Conservation (phyloP, 2,329 filamentous ascomycete genomes). For the Monosporascus sp. region DNA sequence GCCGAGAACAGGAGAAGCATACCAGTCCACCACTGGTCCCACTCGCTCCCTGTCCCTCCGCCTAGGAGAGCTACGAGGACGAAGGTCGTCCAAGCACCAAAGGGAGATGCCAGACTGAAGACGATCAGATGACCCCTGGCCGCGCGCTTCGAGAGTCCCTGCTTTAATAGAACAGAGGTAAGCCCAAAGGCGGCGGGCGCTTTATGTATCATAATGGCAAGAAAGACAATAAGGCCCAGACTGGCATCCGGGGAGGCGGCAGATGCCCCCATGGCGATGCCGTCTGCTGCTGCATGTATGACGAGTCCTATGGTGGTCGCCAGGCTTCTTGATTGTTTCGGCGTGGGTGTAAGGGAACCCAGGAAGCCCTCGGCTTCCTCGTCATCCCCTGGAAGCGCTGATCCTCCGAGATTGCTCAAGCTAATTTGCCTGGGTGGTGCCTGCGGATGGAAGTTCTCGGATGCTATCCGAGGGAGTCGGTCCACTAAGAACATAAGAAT, state of each 20-base stretch:
- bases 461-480: conserved; percentile 69
- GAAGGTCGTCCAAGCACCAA: conserved; percentile 81
- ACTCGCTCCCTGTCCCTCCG: conserved; percentile 54
- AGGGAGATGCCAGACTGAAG: conserved; percentile 86
- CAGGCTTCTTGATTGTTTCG: conserved; percentile 56
- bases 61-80: conserved; percentile 69
- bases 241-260: conserved; percentile 68
- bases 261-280: conserved; percentile 91
- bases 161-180: conserved; percentile 83
- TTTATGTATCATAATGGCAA: conserved; percentile 97
- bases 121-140: conserved; percentile 80
- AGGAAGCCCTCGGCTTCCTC: conserved; percentile 55
- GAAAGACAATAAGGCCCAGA: conserved; percentile 85
- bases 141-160: conserved; percentile 81
- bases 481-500: conserved; percentile 97
- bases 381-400: conserved; percentile 42
- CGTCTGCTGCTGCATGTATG: conserved; percentile 91
- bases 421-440: conserved; percentile 80
- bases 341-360: conserved; percentile 51
- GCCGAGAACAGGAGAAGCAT: conserved; percentile 92
- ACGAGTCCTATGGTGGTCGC: conserved; percentile 93
- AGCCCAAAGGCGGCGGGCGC: conserved; percentile 92
- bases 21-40: conserved; percentile 81
- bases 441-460: conserved; percentile 56
- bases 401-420: conserved; percentile 68